Evolutionary conservation across 257 asterid species (phyloP), one percentile per base, ranked within the genome.

Genomic region (Forsythia viridissima): DNA sequence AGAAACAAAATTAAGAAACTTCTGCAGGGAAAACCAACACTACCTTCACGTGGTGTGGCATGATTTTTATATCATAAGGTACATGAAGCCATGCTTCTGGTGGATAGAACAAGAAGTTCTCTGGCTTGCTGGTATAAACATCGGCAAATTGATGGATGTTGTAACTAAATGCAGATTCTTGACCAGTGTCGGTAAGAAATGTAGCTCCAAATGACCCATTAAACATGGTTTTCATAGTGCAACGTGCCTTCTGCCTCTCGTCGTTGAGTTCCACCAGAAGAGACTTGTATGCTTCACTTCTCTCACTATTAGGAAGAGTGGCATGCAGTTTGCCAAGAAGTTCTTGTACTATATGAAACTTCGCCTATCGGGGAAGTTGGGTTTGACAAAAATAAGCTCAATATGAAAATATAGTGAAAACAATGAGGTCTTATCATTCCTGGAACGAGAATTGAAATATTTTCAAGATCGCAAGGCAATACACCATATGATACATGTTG

Each of bases 41-140:
- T 90, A 96, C 99, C 97, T 90, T 96, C 73, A 96, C 87, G 34
- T 96, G 98, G 87, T 96, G 99, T 15, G 99, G 99, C 99, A 96
- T 88, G 86, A 96, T 92, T 85, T 96, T 96, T 73, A 93, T 87
- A 81, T 96, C 98, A 4, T 84, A 93, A 66, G 99, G 98, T 65
- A 90, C 98, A 43, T 93, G 99, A 85, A 96, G 91, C 99, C 99
- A 96, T 75, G 97, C 98, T 80, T 92, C 94, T 0, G 94, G 91
- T 8, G 91, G 97, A 84, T 93, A 87, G 84, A 87, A 91, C 88
- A 92, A 76, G 66, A 96, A 93, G 89, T 96, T 96, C 70, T 96
- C 98, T 1, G 99, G 98, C 86, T 92, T 92, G 84, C 99, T 93
- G 40, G 99, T 96, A 80, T 96, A 96, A 43, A 92, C 96, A 80